A percentile compares a stretch with the other conserved stretches of the same genome.
Evolutionary conservation across 179 eudicot genomes (phyloP).

Genomic region (Drosera spatulata): DNA sequence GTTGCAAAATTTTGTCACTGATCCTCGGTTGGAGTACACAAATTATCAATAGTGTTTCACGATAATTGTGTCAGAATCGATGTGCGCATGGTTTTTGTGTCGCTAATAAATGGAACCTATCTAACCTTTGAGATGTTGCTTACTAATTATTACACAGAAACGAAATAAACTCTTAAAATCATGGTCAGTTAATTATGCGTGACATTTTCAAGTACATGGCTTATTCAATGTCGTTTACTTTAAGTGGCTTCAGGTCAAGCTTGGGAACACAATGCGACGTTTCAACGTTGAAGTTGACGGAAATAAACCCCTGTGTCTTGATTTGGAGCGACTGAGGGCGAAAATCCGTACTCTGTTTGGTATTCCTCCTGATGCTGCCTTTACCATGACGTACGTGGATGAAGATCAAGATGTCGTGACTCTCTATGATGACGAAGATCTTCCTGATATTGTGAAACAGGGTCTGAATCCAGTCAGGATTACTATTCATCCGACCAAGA

Average conservation of each 20-base stretch:
- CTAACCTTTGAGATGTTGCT: no score
- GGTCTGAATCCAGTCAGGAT: constrained; percentile 71
- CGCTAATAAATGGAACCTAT: no score
- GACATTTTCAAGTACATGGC: no score
- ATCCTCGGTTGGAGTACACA: no score
- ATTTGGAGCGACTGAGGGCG: constrained; percentile 40
- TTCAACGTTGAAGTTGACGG: constrained; percentile 42
- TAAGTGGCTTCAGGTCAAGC: constrained; percentile 42
- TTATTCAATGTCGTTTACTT: no score
- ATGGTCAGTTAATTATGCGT: no score
- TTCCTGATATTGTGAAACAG: constrained; percentile 59
- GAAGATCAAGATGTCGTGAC: constrained; percentile 75
- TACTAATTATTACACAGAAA: no score
- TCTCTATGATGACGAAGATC: constrained; percentile 73
- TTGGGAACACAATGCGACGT: constrained; percentile 83
- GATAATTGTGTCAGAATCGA: no score
- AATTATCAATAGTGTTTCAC: no score
- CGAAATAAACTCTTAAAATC: no score
- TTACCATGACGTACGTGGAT: constrained; percentile 59
- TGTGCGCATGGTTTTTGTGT: no score
- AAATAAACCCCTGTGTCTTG: constrained; percentile 35
- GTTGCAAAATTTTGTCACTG: no score
- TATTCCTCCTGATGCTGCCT: constrained; percentile 33
- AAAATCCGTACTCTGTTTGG: constrained; percentile 52
- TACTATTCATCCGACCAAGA: constrained; percentile 32